A percentile compares a stretch with the other conserved stretches of the same genome.
phyloP scores from a whole-genome alignment of 768 basidiomycete genomes.

The Leccinum subtestaceum region DNA sequence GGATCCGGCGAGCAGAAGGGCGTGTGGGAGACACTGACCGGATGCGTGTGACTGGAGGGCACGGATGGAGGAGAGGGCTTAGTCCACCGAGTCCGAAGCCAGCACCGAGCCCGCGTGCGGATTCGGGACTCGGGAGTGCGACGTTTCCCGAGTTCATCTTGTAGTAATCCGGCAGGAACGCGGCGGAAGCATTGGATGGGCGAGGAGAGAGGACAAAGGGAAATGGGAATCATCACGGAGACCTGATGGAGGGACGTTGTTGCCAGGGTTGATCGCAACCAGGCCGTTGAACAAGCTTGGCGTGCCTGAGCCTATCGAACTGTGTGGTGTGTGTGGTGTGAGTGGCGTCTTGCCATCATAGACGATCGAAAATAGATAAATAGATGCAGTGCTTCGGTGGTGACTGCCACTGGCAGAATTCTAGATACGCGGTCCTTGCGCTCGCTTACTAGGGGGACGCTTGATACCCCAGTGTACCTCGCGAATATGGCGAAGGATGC shows the following conservation, averaged over 20 bases:
- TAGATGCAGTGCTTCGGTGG: no score
- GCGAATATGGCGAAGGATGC: slow-evolving; percentile 16
- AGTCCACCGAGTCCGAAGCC: slow-evolving; percentile 26
- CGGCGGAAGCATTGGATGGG: slow-evolving; percentile 76
- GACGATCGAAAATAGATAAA: no score
- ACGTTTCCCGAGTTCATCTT: slow-evolving; percentile 40
- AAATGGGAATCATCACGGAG: slow-evolving; percentile 34
- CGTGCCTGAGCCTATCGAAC: slow-evolving; percentile 35
- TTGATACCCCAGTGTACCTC: slow-evolving; percentile 16
- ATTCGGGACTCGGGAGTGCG: slow-evolving; percentile 20
- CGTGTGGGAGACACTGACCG: slow-evolving; percentile 84
- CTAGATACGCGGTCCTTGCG: not conserved
- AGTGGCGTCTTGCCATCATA: no score
- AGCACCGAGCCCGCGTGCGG: slow-evolving; percentile 21
- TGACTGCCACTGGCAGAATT: no score
- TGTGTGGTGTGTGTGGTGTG: no score
- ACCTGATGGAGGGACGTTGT: slow-evolving; percentile 5
- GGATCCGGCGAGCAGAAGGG: slow-evolving; percentile 24
- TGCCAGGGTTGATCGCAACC: slow-evolving; percentile 21
- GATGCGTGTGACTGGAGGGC: slow-evolving; percentile 86
- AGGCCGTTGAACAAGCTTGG: slow-evolving; percentile 52
- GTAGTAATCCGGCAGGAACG: slow-evolving; percentile 70
- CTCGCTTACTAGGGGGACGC: slow-evolving; percentile 2
- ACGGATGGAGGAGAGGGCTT: slow-evolving; percentile 46
- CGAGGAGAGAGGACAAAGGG: slow-evolving; percentile 35